Conservation (phyloP, 1,284 basidiomycete genomes). For the Tylopilus sp. region DNA sequence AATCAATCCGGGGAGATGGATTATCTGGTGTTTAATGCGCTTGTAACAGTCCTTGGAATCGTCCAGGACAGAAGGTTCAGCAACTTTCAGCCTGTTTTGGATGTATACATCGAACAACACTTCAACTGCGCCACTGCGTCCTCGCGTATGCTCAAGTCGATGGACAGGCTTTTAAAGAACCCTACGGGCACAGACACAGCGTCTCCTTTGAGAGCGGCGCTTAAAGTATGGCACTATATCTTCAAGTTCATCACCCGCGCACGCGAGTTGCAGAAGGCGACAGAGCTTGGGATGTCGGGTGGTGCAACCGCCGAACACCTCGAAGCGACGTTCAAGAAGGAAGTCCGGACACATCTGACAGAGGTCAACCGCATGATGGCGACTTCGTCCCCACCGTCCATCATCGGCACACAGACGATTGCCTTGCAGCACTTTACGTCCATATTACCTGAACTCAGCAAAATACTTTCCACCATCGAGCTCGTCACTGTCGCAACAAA, state of each 20-base stretch:
- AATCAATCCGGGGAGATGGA: slow-evolving; percentile 84
- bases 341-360: slow-evolving; percentile 71
- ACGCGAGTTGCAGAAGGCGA: slow-evolving; percentile 82
- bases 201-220: slow-evolving; percentile 77
- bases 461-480: slow-evolving; percentile 78
- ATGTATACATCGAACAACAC: slow-evolving; percentile 90
- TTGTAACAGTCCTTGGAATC: slow-evolving; percentile 88
- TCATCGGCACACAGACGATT: slow-evolving; percentile 94
- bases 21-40: slow-evolving; percentile 83
- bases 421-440: slow-evolving; percentile 93
- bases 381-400: slow-evolving; percentile 72
- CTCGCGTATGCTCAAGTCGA: slow-evolving; percentile 80
- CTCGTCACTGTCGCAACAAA: slow-evolving; percentile 82
- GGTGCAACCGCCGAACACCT: slow-evolving; percentile 83
- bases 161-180: slow-evolving; percentile 79
- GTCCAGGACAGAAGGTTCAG: slow-evolving; percentile 94
- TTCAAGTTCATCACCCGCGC: slow-evolving; percentile 92
- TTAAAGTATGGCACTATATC: slow-evolving; percentile 97
- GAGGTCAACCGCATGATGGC: slow-evolving; percentile 92
- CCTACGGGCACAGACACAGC: slow-evolving; percentile 76
- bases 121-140: slow-evolving; percentile 80
- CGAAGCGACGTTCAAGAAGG: slow-evolving; percentile 82
- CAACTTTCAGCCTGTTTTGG: slow-evolving; percentile 91
- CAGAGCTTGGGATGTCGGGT: slow-evolving; percentile 74
- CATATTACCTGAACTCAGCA: slow-evolving; percentile 83